phyloP scores from a whole-genome alignment of 208 protist genomes.

The Kentomonas sorsogonicus region DNA sequence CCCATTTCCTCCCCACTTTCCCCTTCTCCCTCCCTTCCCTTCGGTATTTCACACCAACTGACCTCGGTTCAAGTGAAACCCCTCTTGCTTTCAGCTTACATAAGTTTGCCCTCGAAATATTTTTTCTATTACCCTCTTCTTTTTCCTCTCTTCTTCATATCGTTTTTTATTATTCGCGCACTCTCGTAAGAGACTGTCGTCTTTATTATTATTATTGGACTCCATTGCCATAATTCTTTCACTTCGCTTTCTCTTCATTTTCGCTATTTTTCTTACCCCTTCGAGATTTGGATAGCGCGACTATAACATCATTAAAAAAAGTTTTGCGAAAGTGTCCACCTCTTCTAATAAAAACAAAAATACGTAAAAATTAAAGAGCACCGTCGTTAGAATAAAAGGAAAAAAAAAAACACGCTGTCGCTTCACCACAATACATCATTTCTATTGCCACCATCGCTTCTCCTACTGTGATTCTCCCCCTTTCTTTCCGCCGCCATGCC shows the following conservation, averaged over 20 bases:
- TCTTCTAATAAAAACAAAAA: slow-evolving; percentile 2
- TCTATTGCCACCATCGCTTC: too few species aligned
- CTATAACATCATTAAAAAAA: too few species aligned
- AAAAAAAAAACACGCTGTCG: background rate
- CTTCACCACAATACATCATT: too few species aligned
- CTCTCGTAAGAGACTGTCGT: background rate
- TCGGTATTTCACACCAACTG: background rate
- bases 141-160: background rate
- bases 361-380: background rate
- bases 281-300: too few species aligned
- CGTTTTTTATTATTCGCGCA: slow-evolving; percentile 14
- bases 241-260: slow-evolving; percentile 6
- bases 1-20: background rate
- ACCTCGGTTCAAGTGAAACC: background rate
- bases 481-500: too few species aligned
- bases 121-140: slow-evolving; percentile 8
- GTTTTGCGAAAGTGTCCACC: too few species aligned
- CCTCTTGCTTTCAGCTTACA: background rate
- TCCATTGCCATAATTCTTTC: slow-evolving; percentile 2
- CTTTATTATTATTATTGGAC: background rate
- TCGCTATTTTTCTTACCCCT: slow-evolving; percentile 14
- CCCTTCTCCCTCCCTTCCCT: background rate
- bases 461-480: too few species aligned
- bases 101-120: background rate
- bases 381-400: background rate